A percentile compares a stretch with the other conserved stretches of the same genome.
phyloP scores from a whole-genome alignment of 2,329 filamentous ascomycete genomes.

The Arthroderma uncinatum region DNA sequence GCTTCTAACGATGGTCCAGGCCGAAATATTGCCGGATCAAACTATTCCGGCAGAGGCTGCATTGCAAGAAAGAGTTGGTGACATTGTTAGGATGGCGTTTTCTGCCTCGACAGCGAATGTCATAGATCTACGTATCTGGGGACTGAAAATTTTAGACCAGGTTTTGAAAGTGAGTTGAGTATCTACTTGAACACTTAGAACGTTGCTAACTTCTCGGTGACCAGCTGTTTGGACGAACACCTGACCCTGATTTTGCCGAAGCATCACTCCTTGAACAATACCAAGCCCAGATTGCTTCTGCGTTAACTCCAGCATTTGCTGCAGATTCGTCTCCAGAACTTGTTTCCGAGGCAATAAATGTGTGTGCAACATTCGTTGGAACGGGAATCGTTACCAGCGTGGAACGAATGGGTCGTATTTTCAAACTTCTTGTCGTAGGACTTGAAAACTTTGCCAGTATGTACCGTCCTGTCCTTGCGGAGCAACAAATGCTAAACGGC shows the following conservation, averaged over 20 bases:
- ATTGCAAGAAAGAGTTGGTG: conserved; percentile 72
- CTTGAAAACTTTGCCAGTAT: conserved; percentile 78
- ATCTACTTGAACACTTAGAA: not conserved
- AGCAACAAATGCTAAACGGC: conserved; percentile 16
- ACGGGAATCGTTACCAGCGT: conserved; percentile 96
- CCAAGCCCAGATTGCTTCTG: conserved; percentile 94
- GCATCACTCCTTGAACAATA: conserved; percentile 95
- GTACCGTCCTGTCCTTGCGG: conserved; percentile 13
- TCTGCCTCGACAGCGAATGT: conserved; percentile 93
- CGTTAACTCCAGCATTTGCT: conserved; percentile 89
- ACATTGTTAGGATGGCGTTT: conserved; percentile 93
- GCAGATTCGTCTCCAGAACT: conserved; percentile 91
- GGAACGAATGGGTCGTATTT: conserved; percentile 95
- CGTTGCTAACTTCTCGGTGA: conserved; percentile 9
- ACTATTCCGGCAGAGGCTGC: conserved; percentile 67
- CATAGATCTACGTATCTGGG: conserved; percentile 77
- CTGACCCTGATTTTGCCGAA: conserved; percentile 96
- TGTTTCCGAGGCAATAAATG: conserved; percentile 89
- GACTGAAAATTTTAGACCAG: conserved; percentile 85
- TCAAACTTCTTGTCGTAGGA: conserved; percentile 82
- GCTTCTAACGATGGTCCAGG: conserved; percentile 65
- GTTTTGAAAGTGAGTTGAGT: conserved; percentile 54
- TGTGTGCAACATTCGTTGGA: conserved; percentile 94
- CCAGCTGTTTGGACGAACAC: conserved; percentile 81
- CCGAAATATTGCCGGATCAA: conserved; percentile 65